These are phyloP conservation scores for Candida sanyaensis DNA, from an alignment of 1,139 yeast genomes.

Conservation along the genomic window DNA sequence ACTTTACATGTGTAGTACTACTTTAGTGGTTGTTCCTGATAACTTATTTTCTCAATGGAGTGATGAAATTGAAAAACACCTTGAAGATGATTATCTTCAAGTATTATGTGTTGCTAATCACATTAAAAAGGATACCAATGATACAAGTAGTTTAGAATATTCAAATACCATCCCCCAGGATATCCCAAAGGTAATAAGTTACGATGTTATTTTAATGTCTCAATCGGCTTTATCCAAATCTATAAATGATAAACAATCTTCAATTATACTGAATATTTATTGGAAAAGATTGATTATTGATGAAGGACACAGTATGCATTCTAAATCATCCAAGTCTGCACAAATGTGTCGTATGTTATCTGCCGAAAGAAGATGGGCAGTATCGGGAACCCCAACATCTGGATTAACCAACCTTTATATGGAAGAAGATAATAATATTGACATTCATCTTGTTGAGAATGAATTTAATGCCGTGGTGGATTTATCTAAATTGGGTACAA, in stretches of 20 bases:
- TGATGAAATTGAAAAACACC: slow-evolving; percentile 58
- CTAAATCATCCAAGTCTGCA: slow-evolving; percentile 52
- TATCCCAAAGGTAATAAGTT: slow-evolving; percentile 35
- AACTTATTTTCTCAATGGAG: slow-evolving; percentile 69
- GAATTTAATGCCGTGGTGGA: slow-evolving; percentile 49
- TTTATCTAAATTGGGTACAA: slow-evolving; percentile 51
- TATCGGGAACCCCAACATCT: slow-evolving; percentile 74
- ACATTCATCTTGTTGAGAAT: slow-evolving; percentile 31
- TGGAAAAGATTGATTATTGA: slow-evolving; percentile 77
- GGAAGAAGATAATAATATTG: slow-evolving; percentile 43
- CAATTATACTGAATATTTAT: slow-evolving; percentile 29
- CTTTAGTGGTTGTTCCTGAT: slow-evolving; percentile 66
- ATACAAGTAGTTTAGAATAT: slow-evolving; percentile 16
- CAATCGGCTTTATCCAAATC: slow-evolving; percentile 46
- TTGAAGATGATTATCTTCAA: slow-evolving; percentile 35
- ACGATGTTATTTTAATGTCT: slow-evolving; percentile 57
- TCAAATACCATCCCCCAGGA: slow-evolving; percentile 25
- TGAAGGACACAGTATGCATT: slow-evolving; percentile 68
- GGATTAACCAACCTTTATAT: slow-evolving; percentile 63
- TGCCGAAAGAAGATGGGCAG: slow-evolving; percentile 71
- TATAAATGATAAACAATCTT: slow-evolving; percentile 24
- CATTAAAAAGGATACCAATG: slow-evolving; percentile 20
- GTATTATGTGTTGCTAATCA: slow-evolving; percentile 36
- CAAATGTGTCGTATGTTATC: slow-evolving; percentile 46
- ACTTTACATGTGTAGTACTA: slow-evolving; percentile 49